Evolutionary conservation across 768 basidiomycete genomes (phyloP), one percentile per base, ranked within the genome.

Genomic region (Astraeus odoratus): DNA sequence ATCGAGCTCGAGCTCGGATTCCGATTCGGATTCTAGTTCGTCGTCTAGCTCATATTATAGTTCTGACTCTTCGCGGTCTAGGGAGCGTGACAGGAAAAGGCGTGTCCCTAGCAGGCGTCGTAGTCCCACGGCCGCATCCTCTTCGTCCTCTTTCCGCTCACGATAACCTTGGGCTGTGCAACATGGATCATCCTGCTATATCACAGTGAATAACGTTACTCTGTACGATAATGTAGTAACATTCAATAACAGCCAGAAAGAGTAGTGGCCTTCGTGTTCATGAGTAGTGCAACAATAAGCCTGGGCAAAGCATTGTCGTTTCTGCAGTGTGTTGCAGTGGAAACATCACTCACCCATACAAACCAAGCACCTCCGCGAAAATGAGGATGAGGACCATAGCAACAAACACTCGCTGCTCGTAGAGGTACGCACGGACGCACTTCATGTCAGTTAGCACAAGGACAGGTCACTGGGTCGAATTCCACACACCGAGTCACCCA

Each of bases 331-430:
- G 23, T n/a, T n/a, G 49, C 13, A 33, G 18, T 31, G 26, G 25
- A 41, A 39, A n/a, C 18, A 12, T 19, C 4, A 66, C 81, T 51
- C 58, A 85, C 81, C 87, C 89, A 57, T 90, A 92, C 44, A 95
- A 65, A 29, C 93, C 93, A 47, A 96, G 69, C 19, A 96, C 93
- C 64, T 95, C 92, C 6, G 81, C 83, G 53, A 91, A 92, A 52
- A 91, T 91, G 59, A 98, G 80, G 52, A 98, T 94, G 33, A 98
- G 81, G 16, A 98, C 91, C 94, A 97, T 97, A 6, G 84, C 74
- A 18, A 97, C 94, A 60, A 94, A 97, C 22, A 97, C 81, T 61
- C 80, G 84, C 50, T 83, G 83, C 68, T 96, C 93, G 56, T 91
- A 78, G 20, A 96, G 78, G 59, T 91, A 96, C 50, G 90, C 90